Evolutionary conservation across 2,329 filamentous ascomycete species (phyloP).

Genomic region (Monilinia polystroma): DNA sequence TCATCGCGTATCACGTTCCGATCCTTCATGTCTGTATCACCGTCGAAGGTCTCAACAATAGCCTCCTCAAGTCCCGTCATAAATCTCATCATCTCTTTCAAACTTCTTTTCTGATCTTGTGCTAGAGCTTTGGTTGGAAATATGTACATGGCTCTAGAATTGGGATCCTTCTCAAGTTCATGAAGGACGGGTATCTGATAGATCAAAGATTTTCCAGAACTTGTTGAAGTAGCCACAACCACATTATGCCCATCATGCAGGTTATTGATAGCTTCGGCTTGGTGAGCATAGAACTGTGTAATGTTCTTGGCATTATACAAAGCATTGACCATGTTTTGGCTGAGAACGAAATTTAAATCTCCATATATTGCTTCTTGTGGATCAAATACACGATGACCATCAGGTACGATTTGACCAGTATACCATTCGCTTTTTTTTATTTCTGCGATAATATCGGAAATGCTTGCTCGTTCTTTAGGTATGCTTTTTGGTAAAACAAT

Average conservation of each 20-base stretch:
- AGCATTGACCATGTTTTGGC: constrained; percentile 91
- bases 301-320: constrained; percentile 91
- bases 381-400: constrained; percentile 89
- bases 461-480: constrained; percentile 73
- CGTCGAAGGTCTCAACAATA: constrained; percentile 91
- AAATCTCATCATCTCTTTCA: constrained; percentile 80
- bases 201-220: constrained; percentile 96
- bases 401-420: constrained; percentile 85
- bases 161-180: constrained; percentile 73
- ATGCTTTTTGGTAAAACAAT: constrained; percentile 66
- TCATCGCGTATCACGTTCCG: constrained; percentile 81
- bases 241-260: constrained; percentile 80
- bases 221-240: constrained; percentile 91
- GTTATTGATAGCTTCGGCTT: constrained; percentile 89
- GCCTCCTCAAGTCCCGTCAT: constrained; percentile 74
- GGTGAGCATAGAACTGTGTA: constrained; percentile 82
- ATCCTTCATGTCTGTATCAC: constrained; percentile 81
- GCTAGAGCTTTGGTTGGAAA: constrained; percentile 96
- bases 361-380: constrained; percentile 79
- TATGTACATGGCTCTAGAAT: constrained; percentile 90
- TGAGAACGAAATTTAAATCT: constrained; percentile 80
- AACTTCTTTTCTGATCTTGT: constrained; percentile 86
- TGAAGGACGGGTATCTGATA: constrained; percentile 93
- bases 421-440: constrained; percentile 86
- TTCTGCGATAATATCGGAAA: constrained; percentile 82